phyloP scores from a whole-genome alignment of 805 yeast species.

The Grigorovia humatica region DNA sequence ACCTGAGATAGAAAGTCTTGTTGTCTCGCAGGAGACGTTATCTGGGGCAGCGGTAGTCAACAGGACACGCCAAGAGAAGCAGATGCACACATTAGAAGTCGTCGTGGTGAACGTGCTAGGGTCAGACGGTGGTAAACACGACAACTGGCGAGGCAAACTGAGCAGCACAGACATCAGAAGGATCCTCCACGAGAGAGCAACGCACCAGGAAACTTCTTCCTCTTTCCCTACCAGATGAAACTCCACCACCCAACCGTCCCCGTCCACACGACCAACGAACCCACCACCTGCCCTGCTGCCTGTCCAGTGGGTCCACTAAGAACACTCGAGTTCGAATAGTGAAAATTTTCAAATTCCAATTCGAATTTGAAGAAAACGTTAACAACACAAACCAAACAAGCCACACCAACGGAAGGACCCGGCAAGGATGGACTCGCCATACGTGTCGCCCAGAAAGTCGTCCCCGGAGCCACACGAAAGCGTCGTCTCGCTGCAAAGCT shows the following conservation, averaged over 20 bases:
- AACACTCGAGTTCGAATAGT: too few species aligned
- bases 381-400: not conserved
- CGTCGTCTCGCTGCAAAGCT: not conserved
- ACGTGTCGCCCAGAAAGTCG: slow-evolving; percentile 9
- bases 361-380: not conserved
- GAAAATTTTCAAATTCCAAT: not conserved
- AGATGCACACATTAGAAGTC: slow-evolving; percentile 41
- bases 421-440: slow-evolving; percentile 4
- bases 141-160: slow-evolving; percentile 58
- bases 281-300: too few species aligned
- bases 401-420: not conserved
- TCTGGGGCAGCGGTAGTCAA: slow-evolving; percentile 71
- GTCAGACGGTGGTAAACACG: slow-evolving; percentile 34
- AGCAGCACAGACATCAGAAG: slow-evolving; percentile 76
- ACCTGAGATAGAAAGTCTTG: slow-evolving; percentile 63
- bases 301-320: too few species aligned
- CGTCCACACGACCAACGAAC: too few species aligned
- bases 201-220: not conserved
- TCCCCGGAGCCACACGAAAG: not conserved
- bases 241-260: too few species aligned
- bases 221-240: too few species aligned
- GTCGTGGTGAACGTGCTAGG: slow-evolving; percentile 59
- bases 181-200: slow-evolving; percentile 7
- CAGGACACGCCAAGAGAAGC: slow-evolving; percentile 45
- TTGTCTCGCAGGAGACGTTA: slow-evolving; percentile 71